phyloP scores from a whole-genome alignment of 2,329 filamentous ascomycete species.

The Nothophoma quercina region DNA sequence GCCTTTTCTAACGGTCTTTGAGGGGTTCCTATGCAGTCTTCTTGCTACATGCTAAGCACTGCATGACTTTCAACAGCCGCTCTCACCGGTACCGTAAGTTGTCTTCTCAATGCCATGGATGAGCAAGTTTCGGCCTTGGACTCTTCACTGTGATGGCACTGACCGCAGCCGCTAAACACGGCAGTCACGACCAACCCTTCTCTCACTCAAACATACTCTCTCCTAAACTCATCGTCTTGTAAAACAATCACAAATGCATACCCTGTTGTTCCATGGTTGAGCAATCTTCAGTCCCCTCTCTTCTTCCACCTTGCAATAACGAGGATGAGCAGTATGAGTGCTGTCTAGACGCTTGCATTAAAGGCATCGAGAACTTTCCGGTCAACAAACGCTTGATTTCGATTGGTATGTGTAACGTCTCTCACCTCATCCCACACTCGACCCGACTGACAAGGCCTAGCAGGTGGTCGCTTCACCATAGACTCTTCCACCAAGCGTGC shows the following conservation, averaged over 20 bases:
- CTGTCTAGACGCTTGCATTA: constrained; percentile 26
- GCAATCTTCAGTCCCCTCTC: neutral
- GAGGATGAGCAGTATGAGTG: constrained; percentile 20
- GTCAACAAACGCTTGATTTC: constrained; percentile 5
- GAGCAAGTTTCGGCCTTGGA: too few species aligned
- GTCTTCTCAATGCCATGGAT: too few species aligned
- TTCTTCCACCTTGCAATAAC: constrained; percentile 11
- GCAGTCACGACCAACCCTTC: neutral
- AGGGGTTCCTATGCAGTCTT: too few species aligned
- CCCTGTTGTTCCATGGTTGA: constrained; percentile 17
- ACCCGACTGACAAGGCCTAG: constrained; percentile 1
- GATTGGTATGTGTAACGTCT: constrained; percentile 12
- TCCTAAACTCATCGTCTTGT: neutral
- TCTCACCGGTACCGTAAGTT: too few species aligned
- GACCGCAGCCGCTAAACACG: neutral
- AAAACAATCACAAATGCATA: neutral
- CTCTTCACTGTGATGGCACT: neutral
- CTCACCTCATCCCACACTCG: neutral
- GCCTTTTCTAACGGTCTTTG: too few species aligned
- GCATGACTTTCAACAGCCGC: too few species aligned
- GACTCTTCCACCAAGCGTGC: neutral
- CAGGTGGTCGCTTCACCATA: neutral
- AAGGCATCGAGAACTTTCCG: constrained; percentile 25
- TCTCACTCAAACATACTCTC: neutral
- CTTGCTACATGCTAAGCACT: too few species aligned